Base-by-base conservation (phyloP, 192 early-diverging fungal genomes). In the Powellomyces hirtus region DNA sequence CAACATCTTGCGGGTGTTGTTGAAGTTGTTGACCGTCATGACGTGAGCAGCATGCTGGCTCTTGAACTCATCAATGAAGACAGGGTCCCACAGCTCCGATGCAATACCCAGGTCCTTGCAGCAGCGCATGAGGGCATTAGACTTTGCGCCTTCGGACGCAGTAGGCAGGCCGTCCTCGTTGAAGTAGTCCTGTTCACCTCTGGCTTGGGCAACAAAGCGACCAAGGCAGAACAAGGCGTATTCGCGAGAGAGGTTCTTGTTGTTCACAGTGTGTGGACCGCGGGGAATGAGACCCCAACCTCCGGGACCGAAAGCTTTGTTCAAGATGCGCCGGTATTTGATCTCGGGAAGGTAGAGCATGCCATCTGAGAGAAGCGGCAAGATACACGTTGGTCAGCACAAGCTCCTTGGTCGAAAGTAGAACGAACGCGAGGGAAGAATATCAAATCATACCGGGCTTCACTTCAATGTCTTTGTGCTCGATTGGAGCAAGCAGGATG, bases 321-420 rank as follows among this genome's bases (percentile, higher is more conserved):
- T 36, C 52, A 55, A 30, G 11, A 50, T 53, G 14, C 59, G 18
- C 11, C 38, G 59, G 38, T 61, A 61, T 42, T 61, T 61, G 31
- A 98, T 98, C 78, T 97, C 97, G 38, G 95, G 95, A 18, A 97
- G 80, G 67, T 97, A 97, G 22, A 95, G 69, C 38, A 94, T 62
- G n/a, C 97, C 97, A 70, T 98, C 97, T 86, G 62, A 7, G 40
- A 18, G 18, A 18, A 31, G 26, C 20, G 33, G 22, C 18, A n/a
- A n/a, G n/a, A n/a, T n/a, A n/a, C n/a, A n/a, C n/a, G n/a, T n/a
- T n/a, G n/a, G n/a, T n/a, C n/a, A n/a, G n/a, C n/a, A n/a, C n/a
- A n/a, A n/a, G n/a, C 14, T 18, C 52, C 22, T 55, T 6, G 10
- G 29, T 26, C 20, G 26, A n/a, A n/a, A n/a, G n/a, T n/a, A n/a